Conservation (phyloP, 108 stramenopile species). For the Epipyxis sp. region DNA sequence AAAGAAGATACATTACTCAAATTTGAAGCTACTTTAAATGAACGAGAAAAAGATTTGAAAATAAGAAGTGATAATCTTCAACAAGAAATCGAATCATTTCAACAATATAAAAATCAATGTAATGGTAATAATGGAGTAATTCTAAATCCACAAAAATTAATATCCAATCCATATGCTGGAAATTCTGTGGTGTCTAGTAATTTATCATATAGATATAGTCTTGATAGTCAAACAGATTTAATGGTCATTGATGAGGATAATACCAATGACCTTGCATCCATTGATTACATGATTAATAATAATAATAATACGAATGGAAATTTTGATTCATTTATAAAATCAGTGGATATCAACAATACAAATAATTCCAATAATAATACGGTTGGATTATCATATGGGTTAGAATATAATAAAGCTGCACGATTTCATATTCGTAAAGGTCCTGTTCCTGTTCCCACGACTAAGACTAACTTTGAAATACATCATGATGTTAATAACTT, state of each 20-base stretch:
- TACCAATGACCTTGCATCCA: background rate
- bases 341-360: background rate
- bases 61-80: background rate
- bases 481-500: background rate
- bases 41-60: background rate
- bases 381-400: background rate
- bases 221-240: background rate
- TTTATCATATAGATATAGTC: no score
- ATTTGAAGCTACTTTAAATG: constrained; percentile 1
- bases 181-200: no score
- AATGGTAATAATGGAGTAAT: background rate
- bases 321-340: background rate
- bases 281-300: background rate
- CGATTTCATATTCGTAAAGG: background rate
- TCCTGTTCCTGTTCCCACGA: background rate
- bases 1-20: background rate
- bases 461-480: background rate
- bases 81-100: background rate
- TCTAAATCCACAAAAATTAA: background rate
- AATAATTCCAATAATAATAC: background rate
- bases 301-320: no score
- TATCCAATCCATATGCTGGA: no score
- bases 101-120: background rate
- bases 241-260: constrained; percentile 14
- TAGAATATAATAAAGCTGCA: background rate